These are phyloP conservation scores for Penicillium pancosmium DNA, from an alignment of 495 filamentous ascomycete genomes.

Conservation along the genomic window DNA sequence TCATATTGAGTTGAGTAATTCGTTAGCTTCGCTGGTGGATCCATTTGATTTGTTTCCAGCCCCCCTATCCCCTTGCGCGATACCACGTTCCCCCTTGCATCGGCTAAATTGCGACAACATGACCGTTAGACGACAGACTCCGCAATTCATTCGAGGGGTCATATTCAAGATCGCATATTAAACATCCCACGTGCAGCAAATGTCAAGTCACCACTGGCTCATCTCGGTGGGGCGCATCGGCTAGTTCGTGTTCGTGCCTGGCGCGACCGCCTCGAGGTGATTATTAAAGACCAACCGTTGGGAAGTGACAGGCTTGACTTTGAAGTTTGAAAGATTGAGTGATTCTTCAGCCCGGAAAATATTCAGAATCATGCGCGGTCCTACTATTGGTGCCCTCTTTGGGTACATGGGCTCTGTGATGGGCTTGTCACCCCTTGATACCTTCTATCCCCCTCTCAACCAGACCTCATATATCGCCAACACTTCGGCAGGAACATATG, in stretches of 20 bases:
- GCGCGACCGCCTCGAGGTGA: slow-evolving; percentile 1
- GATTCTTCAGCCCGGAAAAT: neutral
- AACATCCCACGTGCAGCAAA: slow-evolving; percentile 19
- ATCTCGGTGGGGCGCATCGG: neutral
- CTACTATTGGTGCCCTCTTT: slow-evolving; percentile 12
- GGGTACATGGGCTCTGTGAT: slow-evolving; percentile 13
- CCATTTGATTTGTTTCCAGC: neutral
- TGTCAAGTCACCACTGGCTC: slow-evolving; percentile 17
- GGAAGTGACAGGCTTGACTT: neutral
- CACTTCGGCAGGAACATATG: slow-evolving; percentile 42
- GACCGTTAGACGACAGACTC: neutral
- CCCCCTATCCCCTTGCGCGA: neutral
- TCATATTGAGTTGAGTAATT: neutral
- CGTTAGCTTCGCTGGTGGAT: neutral
- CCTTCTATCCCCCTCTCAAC: slow-evolving; percentile 47
- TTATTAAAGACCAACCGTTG: neutral
- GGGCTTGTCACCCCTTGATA: slow-evolving; percentile 27
- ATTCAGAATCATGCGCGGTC: slow-evolving; percentile 19
- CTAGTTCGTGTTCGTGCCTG: slow-evolving; percentile 3
- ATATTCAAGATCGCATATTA: slow-evolving; percentile 1
- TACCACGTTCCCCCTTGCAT: neutral
- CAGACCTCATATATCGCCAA: slow-evolving; percentile 44
- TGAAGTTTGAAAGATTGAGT: neutral
- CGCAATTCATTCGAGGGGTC: neutral
- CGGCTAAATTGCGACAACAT: neutral